These are phyloP conservation scores for Parachaetomium inaequale DNA, from an alignment of 495 filamentous ascomycete genomes.

Conservation along the genomic window DNA sequence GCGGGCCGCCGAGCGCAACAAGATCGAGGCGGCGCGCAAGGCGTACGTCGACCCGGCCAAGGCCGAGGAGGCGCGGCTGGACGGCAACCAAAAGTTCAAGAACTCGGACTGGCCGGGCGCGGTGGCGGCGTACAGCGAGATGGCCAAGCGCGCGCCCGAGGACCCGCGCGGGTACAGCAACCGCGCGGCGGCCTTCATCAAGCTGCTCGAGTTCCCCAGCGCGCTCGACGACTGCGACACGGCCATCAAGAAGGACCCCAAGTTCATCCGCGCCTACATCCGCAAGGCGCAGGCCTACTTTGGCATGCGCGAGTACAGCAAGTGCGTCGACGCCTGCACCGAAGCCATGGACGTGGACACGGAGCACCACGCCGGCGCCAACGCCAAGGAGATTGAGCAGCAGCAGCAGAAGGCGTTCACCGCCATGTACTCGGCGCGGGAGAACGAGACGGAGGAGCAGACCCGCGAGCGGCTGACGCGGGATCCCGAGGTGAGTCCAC, in stretches of 20 bases:
- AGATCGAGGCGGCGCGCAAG: constrained; percentile 69
- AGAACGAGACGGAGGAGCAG: constrained; percentile 95
- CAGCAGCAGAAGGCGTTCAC: constrained; percentile 92
- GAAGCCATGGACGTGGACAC: constrained; percentile 75
- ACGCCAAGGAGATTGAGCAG: constrained; percentile 85
- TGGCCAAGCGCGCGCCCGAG: constrained; percentile 90
- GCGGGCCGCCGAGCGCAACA: constrained; percentile 85
- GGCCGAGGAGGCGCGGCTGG: constrained; percentile 91
- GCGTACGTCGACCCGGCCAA: constrained; percentile 86
- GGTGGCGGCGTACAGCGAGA: constrained; percentile 92
- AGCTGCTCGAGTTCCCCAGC: constrained; percentile 90
- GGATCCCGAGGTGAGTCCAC: constrained; percentile 77
- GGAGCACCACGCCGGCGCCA: constrained; percentile 59
- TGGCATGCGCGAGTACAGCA: constrained; percentile 96
- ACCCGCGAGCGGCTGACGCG: constrained; percentile 86
- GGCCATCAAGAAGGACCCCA: constrained; percentile 84
- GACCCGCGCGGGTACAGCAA: constrained; percentile 96
- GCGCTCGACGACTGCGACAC: constrained; percentile 90
- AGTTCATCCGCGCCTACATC: constrained; percentile 93
- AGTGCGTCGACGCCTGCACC: constrained; percentile 82
- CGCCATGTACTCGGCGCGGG: constrained; percentile 80
- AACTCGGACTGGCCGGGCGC: constrained; percentile 93
- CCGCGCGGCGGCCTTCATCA: constrained; percentile 93
- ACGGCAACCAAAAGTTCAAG: constrained; percentile 95
- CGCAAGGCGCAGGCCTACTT: constrained; percentile 90